Percentiles rank a stretch among this genome's conserved stretches.
Conservation (phyloP, 2,329 filamentous ascomycete genomes). For the Hypomyces perniciosus region DNA sequence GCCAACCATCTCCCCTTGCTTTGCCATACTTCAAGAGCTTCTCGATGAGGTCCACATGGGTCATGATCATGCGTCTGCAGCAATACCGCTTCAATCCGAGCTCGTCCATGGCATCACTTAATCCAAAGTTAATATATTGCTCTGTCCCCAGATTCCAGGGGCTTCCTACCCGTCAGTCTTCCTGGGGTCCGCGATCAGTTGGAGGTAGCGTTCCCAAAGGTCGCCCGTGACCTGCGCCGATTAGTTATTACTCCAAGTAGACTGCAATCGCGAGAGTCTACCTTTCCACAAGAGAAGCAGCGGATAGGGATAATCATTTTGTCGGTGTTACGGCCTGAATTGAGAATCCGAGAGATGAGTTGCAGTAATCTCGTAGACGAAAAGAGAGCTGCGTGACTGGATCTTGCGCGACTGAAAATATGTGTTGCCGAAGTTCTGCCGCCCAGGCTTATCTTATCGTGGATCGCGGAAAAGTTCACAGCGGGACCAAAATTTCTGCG, state of each 20-base stretch:
- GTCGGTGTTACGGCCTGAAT: conserved; percentile 18
- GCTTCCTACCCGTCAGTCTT: conserved; percentile 61
- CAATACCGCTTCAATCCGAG: conserved; percentile 94
- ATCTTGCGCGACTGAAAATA: conserved; percentile 18
- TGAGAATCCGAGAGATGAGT: neutral
- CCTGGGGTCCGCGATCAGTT: conserved; percentile 69
- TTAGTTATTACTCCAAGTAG: conserved; percentile 20
- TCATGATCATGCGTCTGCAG: conserved; percentile 99
- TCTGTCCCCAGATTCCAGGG: neutral
- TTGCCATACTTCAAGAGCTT: conserved; percentile 80
- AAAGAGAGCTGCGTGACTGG: conserved; percentile 3
- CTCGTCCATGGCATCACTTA: conserved; percentile 90
- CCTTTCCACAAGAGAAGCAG: conserved; percentile 99
- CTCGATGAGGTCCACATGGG: conserved; percentile 97
- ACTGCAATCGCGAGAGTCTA: conserved; percentile 33
- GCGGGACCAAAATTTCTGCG: conserved; percentile 36
- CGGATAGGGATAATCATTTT: conserved; percentile 98
- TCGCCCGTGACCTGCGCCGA: conserved; percentile 78
- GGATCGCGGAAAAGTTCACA: conserved; percentile 30
- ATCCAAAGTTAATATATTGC: neutral
- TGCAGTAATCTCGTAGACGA: conserved; percentile 17
- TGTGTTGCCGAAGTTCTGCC: conserved; percentile 26
- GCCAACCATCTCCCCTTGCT: neutral
- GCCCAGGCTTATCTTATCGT: conserved; percentile 36
- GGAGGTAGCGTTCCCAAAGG: conserved; percentile 93